A percentile compares a stretch with the other conserved stretches of the same genome.
Evolutionary conservation across 2,329 filamentous ascomycete species (phyloP).

Genomic region (Achaetomium macrosporum): DNA sequence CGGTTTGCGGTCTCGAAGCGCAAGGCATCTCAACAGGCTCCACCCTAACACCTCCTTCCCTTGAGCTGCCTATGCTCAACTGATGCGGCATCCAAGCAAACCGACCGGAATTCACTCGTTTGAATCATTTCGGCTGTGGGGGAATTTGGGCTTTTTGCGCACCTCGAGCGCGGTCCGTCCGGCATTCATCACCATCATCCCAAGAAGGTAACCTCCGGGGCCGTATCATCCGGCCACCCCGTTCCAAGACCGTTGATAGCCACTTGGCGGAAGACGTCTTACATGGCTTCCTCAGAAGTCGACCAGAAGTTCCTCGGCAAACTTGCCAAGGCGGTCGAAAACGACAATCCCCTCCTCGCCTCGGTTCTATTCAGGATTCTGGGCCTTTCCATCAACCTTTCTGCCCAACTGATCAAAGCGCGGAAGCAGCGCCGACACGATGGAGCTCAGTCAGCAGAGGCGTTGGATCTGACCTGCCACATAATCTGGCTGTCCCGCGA

Average conservation of each 20-base stretch:
- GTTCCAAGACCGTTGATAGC: not conserved
- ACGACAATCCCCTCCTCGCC: constrained; percentile 72
- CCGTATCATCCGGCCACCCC: not conserved
- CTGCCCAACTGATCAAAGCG: constrained; percentile 74
- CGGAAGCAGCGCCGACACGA: constrained; percentile 80
- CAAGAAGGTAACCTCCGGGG: not conserved
- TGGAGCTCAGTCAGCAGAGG: constrained; percentile 68
- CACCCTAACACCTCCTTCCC: not conserved
- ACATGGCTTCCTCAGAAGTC: constrained; percentile 93
- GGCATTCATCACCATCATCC: not conserved
- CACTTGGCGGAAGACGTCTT: constrained; percentile 17
- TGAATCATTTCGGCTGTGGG: constrained; percentile 8
- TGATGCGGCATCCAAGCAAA: constrained; percentile 16
- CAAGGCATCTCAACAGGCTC: constrained; percentile 25
- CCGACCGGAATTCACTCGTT: constrained; percentile 17
- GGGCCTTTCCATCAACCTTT: constrained; percentile 82
- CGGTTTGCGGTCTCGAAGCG: constrained; percentile 5
- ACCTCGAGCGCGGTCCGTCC: not conserved
- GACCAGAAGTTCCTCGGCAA: constrained; percentile 95
- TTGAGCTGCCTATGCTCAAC: not conserved
- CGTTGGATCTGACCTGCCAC: constrained; percentile 74
- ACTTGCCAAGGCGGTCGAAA: constrained; percentile 73
- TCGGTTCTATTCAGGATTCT: constrained; percentile 84
- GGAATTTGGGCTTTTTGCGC: constrained; percentile 10
- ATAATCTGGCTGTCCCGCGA: constrained; percentile 95